Evolutionary conservation across 306 rosid genomes (phyloP).

Genomic region (Ceratonia siliqua): DNA sequence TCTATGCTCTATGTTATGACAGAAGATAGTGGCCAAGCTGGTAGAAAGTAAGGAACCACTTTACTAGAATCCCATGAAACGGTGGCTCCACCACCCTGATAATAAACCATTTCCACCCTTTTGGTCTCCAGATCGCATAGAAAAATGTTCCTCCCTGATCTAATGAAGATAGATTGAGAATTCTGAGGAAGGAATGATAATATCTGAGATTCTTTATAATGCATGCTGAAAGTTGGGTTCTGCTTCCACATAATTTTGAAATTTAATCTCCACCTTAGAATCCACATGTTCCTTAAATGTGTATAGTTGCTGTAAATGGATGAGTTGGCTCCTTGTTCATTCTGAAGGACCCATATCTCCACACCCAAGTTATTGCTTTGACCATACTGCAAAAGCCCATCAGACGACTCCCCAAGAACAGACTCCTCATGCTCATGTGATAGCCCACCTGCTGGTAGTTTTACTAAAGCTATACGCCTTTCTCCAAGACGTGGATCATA

Average conservation of each 20-base stretch:
- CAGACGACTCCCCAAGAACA: slow-evolving; percentile 70
- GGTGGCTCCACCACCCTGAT: slow-evolving; percentile 56
- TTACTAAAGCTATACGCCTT: slow-evolving; percentile 49
- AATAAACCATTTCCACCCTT: slow-evolving; percentile 45
- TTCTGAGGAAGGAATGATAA: slow-evolving; percentile 60
- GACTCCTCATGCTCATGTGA: slow-evolving; percentile 63
- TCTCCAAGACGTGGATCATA: slow-evolving; percentile 71
- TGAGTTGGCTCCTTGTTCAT: slow-evolving; percentile 39
- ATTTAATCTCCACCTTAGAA: slow-evolving; percentile 46
- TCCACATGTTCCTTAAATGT: slow-evolving; percentile 48
- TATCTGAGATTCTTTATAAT: slow-evolving; percentile 61
- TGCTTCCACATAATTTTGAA: slow-evolving; percentile 64
- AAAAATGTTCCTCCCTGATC: slow-evolving; percentile 56
- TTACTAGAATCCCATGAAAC: slow-evolving; percentile 69
- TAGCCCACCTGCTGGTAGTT: slow-evolving; percentile 58
- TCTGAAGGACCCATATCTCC: slow-evolving; percentile 73
- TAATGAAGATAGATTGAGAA: slow-evolving; percentile 58
- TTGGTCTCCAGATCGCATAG: slow-evolving; percentile 51
- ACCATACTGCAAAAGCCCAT: slow-evolving; percentile 76
- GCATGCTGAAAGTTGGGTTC: slow-evolving; percentile 45
- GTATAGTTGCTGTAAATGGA: slow-evolving; percentile 35
- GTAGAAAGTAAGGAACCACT: slow-evolving; percentile 68
- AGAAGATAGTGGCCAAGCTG: slow-evolving; percentile 62
- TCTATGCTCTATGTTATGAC: not conserved
- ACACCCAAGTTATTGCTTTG: slow-evolving; percentile 69